A percentile compares a stretch with the other conserved stretches of the same genome.
Conservation (phyloP, 164 flowering plant genomes). For the Vitis riparia region DNA sequence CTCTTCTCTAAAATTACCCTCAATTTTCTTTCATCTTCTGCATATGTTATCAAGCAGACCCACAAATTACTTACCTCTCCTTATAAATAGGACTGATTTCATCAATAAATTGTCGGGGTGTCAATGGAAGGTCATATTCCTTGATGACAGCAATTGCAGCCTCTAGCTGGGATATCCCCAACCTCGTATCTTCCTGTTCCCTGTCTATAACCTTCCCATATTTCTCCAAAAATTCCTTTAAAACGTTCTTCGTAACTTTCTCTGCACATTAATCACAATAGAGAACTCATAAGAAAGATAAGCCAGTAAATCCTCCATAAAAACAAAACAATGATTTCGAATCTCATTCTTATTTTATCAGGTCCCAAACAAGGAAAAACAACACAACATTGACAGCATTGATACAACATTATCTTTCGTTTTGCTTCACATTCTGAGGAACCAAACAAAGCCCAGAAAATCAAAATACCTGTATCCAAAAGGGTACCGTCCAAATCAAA, state of each 20-base stretch:
- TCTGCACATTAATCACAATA: constrained; percentile 35
- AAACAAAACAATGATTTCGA: not conserved
- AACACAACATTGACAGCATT: constrained; percentile 1
- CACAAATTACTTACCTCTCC: constrained; percentile 31
- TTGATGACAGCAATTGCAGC: constrained; percentile 38
- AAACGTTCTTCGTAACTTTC: constrained; percentile 36
- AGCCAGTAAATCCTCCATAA: no score
- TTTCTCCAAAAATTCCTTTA: constrained; percentile 52
- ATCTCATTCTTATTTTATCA: not conserved
- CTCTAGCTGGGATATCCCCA: constrained; percentile 55
- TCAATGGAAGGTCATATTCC: constrained; percentile 65
- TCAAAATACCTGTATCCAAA: constrained; percentile 53
- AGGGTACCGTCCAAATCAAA: constrained; percentile 83
- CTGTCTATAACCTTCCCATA: constrained; percentile 56
- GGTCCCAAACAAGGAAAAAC: not conserved
- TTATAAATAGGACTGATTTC: constrained; percentile 52
- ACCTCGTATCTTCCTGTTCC: constrained; percentile 49
- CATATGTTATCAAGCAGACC: no score
- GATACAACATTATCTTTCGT: no score
- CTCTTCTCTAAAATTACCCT: no score
- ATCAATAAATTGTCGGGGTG: constrained; percentile 43
- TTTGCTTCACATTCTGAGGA: no score
- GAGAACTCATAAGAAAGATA: not conserved
- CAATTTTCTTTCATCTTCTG: no score
- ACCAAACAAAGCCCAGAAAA: not conserved